Conservation (phyloP, 345 rosid genomes). For the Camelina hispida region DNA sequence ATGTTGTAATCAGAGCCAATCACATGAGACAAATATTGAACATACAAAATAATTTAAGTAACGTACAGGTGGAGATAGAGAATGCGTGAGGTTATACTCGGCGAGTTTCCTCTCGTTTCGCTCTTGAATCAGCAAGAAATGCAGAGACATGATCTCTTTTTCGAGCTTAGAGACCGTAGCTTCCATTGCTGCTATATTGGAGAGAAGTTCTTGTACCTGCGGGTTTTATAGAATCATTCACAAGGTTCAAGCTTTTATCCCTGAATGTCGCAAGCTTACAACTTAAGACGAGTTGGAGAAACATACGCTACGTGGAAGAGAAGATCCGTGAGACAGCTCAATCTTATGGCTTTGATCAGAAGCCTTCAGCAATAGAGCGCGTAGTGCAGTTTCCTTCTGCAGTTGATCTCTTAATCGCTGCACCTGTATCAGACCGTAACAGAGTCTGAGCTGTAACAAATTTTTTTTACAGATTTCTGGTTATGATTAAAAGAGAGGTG, state of each 20-base stretch:
- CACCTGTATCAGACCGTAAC: conserved; percentile 38
- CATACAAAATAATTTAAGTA: background rate
- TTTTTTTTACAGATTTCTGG: background rate
- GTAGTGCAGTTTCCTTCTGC: conserved; percentile 38
- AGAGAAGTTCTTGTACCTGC: conserved; percentile 78
- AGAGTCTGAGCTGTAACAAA: conserved; percentile 11
- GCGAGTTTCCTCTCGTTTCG: conserved; percentile 86
- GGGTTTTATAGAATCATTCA: background rate
- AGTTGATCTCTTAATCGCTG: conserved; percentile 39
- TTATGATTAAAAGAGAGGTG: conserved; percentile 8
- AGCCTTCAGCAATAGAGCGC: conserved; percentile 34
- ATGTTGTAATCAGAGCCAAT: conserved; percentile 25
- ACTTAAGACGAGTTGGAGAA: background rate
- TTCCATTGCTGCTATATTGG: conserved; percentile 63
- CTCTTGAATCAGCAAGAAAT: conserved; percentile 92
- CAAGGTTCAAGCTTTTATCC: background rate
- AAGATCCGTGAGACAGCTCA: conserved; percentile 35
- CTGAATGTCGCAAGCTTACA: background rate
- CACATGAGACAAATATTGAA: conserved; percentile 8
- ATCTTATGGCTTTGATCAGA: conserved; percentile 38
- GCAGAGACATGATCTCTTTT: conserved; percentile 74
- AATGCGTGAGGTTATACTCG: conserved; percentile 66
- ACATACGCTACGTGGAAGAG: conserved; percentile 38
- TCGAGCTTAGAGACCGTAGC: conserved; percentile 71
- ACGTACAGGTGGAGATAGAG: conserved; percentile 55